Evolutionary conservation across 2,329 filamentous ascomycete species (phyloP), one percentile per base, ranked within the genome.

Genomic region (Zymoseptoria pseudotritici): DNA sequence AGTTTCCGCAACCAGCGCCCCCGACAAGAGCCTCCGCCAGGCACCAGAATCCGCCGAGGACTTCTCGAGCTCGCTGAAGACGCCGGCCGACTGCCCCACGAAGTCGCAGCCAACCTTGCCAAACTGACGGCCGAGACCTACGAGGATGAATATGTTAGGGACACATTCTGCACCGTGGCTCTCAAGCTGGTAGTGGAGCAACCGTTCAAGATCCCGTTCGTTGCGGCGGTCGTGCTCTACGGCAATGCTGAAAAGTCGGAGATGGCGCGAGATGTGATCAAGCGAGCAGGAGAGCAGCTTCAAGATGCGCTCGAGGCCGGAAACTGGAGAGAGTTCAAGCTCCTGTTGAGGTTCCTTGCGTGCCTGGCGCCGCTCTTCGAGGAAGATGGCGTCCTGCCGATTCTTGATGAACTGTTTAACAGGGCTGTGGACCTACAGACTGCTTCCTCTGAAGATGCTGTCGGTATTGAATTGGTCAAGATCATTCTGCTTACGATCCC

Each of bases 201-300:
- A 77, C 94, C 94, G 1, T 87, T 99, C 75, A 97, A 97, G 80
- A 95, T 91, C n/a, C 93, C 94, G 0, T 97, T 97, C 72, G 83
- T 96, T 46, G 91, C 92, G 9, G 90, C 89, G 20, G 86, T 93
- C 13, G 83, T 95, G 51, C 82, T 96, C 60, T 83, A 91, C 59
- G 83, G 87, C 65, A 97, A 97, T 77, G 83, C 84, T 24, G 77
- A 89, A 68, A 91, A 90, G 71, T 81, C 88, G 4, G 89, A 94
- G 66, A 80, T 96, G 42, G 84, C 88, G 31, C 81, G 82, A 46
- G 84, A 91, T 64, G 79, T 96, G 20, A 79, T 97, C 66, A 80
- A 77, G 56, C 84, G 83, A 66, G 79, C 87, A 51, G 82, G 82
- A 1, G 77, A 80, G 42, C 80, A 81, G 55, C 78, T 87, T 31